Evolutionary conservation across 1,284 basidiomycete species (phyloP), one percentile per base, ranked within the genome.

Genomic region (Microbotryum lychnidis-dioicae): DNA sequence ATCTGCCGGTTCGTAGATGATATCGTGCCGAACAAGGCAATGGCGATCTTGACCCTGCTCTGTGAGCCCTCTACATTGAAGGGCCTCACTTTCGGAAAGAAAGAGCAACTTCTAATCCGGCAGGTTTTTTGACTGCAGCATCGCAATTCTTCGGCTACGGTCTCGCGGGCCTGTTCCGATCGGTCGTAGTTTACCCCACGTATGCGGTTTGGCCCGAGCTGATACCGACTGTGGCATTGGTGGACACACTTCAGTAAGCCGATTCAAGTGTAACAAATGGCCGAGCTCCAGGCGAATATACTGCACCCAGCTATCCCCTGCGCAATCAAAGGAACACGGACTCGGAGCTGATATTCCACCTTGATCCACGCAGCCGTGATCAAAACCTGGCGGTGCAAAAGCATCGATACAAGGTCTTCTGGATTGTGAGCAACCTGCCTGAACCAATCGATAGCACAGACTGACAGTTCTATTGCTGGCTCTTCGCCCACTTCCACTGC

Each of bases 261-360:
- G 9, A 6, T 12, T 37, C 37, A 8, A 37, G 10, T 27, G 27
- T 27, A 4, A 27, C 5, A 60, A 12, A 50, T 25, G 20, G 47
- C 60, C 9, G 33, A 37, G 27, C 27, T 27, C 27, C 27, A 27
- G 9, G 37, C 14, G 37, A 16, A 9, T 16, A 2, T 8, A 37
- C 48, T 61, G 20, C 50, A 58, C 46, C 42, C 29, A 60, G 29
- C 31, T 50, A n/a, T 27, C 60, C 21, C 44, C 83, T 1, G 81
- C 79, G 25, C 25, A 25, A 25, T 25, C 25, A 25, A 25, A 25
- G 2, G 81, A 84, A 14, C 77, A 81, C 4, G 79, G 81, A 14
- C 77, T 81, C 4, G 79, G 81, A 10, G 80, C 82, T 71, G 79
- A 82, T 61, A 77, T 80, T 9, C 73, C 82, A 37, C 80, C 82